Evolutionary conservation across 805 yeast species (phyloP).

Genomic region (Candida railenensis): DNA sequence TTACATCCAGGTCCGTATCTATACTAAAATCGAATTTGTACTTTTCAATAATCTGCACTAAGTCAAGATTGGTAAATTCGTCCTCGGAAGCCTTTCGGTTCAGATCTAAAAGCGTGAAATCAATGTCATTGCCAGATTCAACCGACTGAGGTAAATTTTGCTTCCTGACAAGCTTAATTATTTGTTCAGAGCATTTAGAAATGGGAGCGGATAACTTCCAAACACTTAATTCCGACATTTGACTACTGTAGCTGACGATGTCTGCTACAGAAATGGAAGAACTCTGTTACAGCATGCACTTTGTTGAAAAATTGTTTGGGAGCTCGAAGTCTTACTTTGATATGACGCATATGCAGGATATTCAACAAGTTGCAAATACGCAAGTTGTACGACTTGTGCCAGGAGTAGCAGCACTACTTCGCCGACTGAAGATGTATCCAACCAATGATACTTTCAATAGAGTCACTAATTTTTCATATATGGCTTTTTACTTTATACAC

Average conservation of each 20-base stretch:
- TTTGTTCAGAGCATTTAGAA: neutral
- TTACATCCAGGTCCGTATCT: constrained; percentile 3
- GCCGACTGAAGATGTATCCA: no score
- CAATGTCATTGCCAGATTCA: neutral
- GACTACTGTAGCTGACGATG: neutral
- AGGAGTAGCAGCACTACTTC: no score
- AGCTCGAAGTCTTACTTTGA: no score
- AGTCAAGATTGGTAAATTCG: neutral
- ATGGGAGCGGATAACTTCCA: neutral
- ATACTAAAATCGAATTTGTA: constrained; percentile 1
- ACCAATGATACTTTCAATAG: no score
- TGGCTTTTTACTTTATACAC: no score
- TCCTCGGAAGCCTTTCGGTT: neutral
- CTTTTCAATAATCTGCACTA: constrained; percentile 1
- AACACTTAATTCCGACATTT: neutral
- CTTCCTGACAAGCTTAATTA: neutral
- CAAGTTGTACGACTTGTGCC: no score
- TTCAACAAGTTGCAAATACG: no score
- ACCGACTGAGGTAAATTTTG: neutral
- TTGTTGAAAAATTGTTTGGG: no score
- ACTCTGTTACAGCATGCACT: no score
- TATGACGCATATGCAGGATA: no score
- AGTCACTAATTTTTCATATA: no score
- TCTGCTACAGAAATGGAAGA: no score
- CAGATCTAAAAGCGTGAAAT: neutral